Evolutionary conservation across 1,284 basidiomycete genomes (phyloP).

Genomic region (Trametes polyzona): DNA sequence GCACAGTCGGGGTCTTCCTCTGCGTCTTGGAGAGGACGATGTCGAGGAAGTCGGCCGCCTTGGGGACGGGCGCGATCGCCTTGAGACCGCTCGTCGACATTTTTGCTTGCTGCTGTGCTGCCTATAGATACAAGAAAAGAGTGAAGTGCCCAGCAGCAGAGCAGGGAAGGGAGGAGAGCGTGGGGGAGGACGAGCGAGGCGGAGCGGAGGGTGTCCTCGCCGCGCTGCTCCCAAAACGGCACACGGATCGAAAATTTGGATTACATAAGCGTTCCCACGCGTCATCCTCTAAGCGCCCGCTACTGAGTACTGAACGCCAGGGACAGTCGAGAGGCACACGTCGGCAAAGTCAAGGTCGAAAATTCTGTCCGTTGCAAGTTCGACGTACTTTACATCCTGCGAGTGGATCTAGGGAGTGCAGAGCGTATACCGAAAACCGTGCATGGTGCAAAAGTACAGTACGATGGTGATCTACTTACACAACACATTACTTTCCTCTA

Average conservation of each 20-base stretch:
- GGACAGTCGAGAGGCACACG: too few species aligned
- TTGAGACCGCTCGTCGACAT: slow-evolving; percentile 92
- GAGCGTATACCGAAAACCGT: too few species aligned
- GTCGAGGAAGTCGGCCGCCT: slow-evolving; percentile 93
- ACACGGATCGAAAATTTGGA: slow-evolving; percentile 26
- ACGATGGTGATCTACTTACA: slow-evolving; percentile 25
- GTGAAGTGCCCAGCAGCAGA: neutral
- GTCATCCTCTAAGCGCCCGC: neutral
- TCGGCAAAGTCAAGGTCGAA: too few species aligned
- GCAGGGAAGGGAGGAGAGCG: neutral
- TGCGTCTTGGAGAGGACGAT: slow-evolving; percentile 94
- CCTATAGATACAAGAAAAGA: neutral
- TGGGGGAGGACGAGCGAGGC: neutral
- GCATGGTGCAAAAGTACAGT: slow-evolving; percentile 26
- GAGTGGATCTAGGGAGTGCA: too few species aligned
- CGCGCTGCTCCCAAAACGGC: slow-evolving; percentile 6
- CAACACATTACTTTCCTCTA: slow-evolving; percentile 30
- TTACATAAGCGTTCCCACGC: slow-evolving; percentile 18
- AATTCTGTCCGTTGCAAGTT: too few species aligned
- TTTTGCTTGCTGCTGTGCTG: slow-evolving; percentile 26
- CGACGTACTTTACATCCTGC: too few species aligned
- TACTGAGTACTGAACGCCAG: too few species aligned
- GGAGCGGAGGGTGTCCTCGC: neutral
- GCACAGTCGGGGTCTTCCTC: slow-evolving; percentile 95
- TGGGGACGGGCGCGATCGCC: slow-evolving; percentile 96